These are phyloP conservation scores for Annulohypoxylon stygium DNA, from an alignment of 495 filamentous ascomycete genomes.

Conservation along the genomic window DNA sequence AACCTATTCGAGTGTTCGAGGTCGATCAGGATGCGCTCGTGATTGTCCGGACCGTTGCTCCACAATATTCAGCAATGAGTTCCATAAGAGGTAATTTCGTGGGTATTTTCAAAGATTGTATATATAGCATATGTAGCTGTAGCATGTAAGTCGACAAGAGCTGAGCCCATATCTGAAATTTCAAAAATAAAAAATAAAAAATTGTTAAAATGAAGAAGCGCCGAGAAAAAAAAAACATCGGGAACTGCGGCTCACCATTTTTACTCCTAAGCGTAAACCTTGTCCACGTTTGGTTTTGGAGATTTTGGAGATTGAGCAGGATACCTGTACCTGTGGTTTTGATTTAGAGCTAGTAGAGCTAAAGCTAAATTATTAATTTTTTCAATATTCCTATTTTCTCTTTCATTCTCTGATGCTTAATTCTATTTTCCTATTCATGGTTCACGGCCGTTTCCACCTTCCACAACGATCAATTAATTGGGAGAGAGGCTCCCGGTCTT, in stretches of 20 bases:
- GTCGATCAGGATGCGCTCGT: constrained; percentile 43
- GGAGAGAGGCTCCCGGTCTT: constrained; percentile 42
- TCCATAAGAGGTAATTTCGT: constrained; percentile 39
- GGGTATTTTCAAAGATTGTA: neutral
- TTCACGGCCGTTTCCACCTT: constrained; percentile 36
- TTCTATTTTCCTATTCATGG: constrained; percentile 35
- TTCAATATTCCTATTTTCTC: neutral
- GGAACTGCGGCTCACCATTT: constrained; percentile 45
- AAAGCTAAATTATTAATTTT: constrained; percentile 1
- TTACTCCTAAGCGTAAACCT: constrained; percentile 31
- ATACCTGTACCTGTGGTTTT: neutral
- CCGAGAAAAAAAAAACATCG: constrained; percentile 32
- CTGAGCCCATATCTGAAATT: neutral
- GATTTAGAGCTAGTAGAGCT: neutral
- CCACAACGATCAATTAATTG: constrained; percentile 45
- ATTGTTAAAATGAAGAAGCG: constrained; percentile 21
- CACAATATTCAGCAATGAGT: constrained; percentile 24
- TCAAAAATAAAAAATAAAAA: neutral
- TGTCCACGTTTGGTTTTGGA: neutral
- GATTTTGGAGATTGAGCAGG: neutral
- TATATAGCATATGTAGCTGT: neutral
- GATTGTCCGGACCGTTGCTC: constrained; percentile 36
- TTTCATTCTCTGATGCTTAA: constrained; percentile 9
- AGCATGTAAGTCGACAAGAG: neutral
- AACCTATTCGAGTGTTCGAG: constrained; percentile 37